These are phyloP conservation scores for Paratinospora sagittata DNA, from an alignment of 164 flowering plant genomes.

Conservation along the genomic window DNA sequence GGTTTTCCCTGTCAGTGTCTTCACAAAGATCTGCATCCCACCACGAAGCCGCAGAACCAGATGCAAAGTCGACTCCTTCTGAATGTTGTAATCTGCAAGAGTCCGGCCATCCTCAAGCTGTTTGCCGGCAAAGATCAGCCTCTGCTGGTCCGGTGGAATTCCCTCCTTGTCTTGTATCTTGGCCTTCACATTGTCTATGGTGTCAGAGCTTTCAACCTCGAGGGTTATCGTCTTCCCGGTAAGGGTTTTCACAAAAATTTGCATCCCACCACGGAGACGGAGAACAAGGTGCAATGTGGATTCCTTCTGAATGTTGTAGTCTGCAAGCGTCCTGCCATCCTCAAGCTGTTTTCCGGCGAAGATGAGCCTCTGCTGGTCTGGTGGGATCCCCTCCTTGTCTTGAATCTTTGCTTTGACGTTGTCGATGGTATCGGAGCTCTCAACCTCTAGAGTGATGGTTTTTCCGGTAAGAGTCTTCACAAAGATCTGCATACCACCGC, in stretches of 20 bases:
- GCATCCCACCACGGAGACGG: constrained; percentile 1
- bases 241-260: constrained; percentile 12
- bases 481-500: constrained; percentile 1
- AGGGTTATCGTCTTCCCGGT: constrained; percentile 7
- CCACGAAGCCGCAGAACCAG: neutral
- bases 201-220: constrained; percentile 3
- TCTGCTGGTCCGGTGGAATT: constrained; percentile 6
- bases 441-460: neutral
- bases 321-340: neutral
- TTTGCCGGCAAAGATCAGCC: constrained; percentile 5
- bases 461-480: neutral
- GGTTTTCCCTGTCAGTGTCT: no score
- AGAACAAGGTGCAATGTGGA: constrained; percentile 3
- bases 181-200: neutral
- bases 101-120: constrained; percentile 1
- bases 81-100: neutral
- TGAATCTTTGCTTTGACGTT: neutral
- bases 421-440: neutral
- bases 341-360: constrained; percentile 19
- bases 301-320: constrained; percentile 1
- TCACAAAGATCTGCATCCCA: no score
- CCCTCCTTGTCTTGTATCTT: constrained; percentile 2
- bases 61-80: neutral
- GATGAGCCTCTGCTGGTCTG: constrained; percentile 48
- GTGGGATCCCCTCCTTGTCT: constrained; percentile 19